phyloP scores from a whole-genome alignment of 2,329 filamentous ascomycete genomes.

The Diplodia seriata region DNA sequence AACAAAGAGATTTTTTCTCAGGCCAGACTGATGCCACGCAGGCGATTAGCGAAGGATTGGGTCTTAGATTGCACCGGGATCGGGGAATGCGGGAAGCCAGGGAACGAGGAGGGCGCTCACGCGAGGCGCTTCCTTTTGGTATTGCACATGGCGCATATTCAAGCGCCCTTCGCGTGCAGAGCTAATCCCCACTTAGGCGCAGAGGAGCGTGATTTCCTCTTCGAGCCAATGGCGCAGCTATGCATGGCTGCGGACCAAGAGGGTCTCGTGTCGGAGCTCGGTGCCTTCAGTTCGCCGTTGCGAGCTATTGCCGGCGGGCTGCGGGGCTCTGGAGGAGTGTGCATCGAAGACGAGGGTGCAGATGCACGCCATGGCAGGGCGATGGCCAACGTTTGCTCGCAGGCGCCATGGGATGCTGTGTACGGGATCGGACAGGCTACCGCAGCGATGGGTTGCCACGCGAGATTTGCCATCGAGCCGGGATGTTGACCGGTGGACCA shows the following conservation, averaged over 20 bases:
- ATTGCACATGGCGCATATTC: slow-evolving; percentile 24
- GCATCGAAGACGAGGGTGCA: background rate
- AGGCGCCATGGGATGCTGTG: slow-evolving; percentile 28
- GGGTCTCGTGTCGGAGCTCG: slow-evolving; percentile 24
- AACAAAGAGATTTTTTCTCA: background rate
- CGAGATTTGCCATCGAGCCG: slow-evolving; percentile 31
- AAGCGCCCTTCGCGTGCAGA: slow-evolving; percentile 18
- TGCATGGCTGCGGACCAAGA: slow-evolving; percentile 4
- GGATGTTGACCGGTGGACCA: slow-evolving; percentile 21
- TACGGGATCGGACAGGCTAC: slow-evolving; percentile 29
- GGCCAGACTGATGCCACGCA: slow-evolving; percentile 8
- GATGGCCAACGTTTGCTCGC: slow-evolving; percentile 22
- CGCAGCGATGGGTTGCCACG: slow-evolving; percentile 34
- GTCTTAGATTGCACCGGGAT: slow-evolving; percentile 27
- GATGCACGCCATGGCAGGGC: slow-evolving; percentile 27
- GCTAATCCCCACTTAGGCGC: slow-evolving; percentile 9
- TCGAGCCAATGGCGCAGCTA: slow-evolving; percentile 2
- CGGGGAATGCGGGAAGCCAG: slow-evolving; percentile 27
- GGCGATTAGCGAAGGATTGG: slow-evolving; percentile 27
- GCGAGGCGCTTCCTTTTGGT: slow-evolving; percentile 15
- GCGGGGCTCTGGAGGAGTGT: background rate
- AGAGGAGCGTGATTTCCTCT: background rate
- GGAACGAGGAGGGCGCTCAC: slow-evolving; percentile 9
- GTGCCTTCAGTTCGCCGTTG: background rate
- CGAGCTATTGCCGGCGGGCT: background rate